These are phyloP conservation scores for Thalassiosira oceanica DNA, from an alignment of 352 stramenopile species.

Conservation along the genomic window DNA sequence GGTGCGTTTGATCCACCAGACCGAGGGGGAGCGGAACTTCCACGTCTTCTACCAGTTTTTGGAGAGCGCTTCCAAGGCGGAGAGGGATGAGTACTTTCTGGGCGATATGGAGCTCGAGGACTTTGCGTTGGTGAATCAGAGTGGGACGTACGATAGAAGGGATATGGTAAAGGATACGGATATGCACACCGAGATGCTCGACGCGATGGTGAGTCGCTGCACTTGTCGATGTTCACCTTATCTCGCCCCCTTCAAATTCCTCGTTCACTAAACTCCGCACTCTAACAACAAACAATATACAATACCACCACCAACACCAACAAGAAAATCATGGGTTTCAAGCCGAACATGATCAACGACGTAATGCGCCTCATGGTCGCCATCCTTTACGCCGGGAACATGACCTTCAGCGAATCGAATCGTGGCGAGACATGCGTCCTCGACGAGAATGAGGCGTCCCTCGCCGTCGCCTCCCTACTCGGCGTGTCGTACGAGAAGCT, in stretches of 20 bases:
- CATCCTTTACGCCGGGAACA: constrained; percentile 77
- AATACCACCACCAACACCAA: too few relatives aligned
- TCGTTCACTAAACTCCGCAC: too few relatives aligned
- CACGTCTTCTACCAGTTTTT: constrained; percentile 96
- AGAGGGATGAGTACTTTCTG: constrained; percentile 78
- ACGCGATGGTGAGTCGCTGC: constrained; percentile 31
- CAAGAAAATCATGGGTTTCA: constrained; percentile 45
- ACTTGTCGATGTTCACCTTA: too few relatives aligned
- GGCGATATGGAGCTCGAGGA: constrained; percentile 76
- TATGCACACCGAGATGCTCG: constrained; percentile 56
- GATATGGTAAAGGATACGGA: constrained; percentile 49
- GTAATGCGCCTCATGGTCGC: constrained; percentile 59
- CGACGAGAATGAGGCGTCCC: constrained; percentile 78
- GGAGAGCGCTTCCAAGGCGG: constrained; percentile 79
- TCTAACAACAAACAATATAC: too few relatives aligned
- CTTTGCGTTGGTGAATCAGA: constrained; percentile 88
- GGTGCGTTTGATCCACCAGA: constrained; percentile 90
- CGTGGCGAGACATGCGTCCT: constrained; percentile 77
- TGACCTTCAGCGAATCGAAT: constrained; percentile 72
- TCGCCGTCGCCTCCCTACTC: constrained; percentile 44
- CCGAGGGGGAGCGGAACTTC: constrained; percentile 88
- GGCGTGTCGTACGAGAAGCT: constrained; percentile 46
- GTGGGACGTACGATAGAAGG: constrained; percentile 53
- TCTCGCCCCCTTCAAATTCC: too few relatives aligned
- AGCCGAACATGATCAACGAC: constrained; percentile 11